These are phyloP conservation scores for Triangularia verruculosa DNA, from an alignment of 2,329 filamentous ascomycete species.

Conservation along the genomic window DNA sequence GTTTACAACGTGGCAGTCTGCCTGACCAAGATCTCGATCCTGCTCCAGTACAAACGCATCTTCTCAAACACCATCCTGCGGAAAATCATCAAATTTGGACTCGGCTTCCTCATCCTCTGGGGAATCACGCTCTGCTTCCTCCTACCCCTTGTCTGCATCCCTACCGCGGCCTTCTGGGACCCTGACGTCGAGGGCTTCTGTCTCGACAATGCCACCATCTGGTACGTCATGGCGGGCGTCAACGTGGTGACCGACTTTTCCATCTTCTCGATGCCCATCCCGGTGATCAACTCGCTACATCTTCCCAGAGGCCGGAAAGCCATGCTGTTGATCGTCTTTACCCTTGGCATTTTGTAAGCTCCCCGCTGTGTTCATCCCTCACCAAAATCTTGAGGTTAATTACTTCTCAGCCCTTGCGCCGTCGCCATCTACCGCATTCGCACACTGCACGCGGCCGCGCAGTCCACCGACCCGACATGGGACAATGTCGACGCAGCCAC, in stretches of 20 bases:
- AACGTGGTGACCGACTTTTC: constrained; percentile 38
- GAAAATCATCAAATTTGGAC: constrained; percentile 14
- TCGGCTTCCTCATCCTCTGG: constrained; percentile 18
- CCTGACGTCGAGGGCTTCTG: constrained; percentile 16
- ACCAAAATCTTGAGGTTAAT: too few species aligned
- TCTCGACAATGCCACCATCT: constrained; percentile 23
- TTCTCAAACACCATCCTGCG: constrained; percentile 19
- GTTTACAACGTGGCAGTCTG: constrained; percentile 24
- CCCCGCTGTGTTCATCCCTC: too few species aligned
- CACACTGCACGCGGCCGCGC: constrained; percentile 30
- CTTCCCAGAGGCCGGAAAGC: constrained; percentile 27
- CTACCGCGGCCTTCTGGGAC: constrained; percentile 24
- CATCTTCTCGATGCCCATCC: constrained; percentile 38
- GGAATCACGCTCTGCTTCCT: constrained; percentile 19
- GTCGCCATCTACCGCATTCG: constrained; percentile 37
- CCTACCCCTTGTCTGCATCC: constrained; percentile 20
- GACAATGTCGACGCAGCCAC: constrained; percentile 33
- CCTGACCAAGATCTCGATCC: constrained; percentile 25
- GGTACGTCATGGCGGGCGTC: constrained; percentile 31
- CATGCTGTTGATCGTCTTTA: constrained; percentile 24
- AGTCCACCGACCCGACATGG: constrained; percentile 33
- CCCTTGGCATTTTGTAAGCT: constrained; percentile 27
- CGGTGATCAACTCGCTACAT: constrained; percentile 37
- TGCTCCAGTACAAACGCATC: constrained; percentile 23
- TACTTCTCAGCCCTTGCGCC: constrained; percentile 23